Percentiles rank a stretch among this genome's conserved stretches.
Conservation (phyloP, 2,329 filamentous ascomycete genomes). For the Zasmidium citrigriseum region DNA sequence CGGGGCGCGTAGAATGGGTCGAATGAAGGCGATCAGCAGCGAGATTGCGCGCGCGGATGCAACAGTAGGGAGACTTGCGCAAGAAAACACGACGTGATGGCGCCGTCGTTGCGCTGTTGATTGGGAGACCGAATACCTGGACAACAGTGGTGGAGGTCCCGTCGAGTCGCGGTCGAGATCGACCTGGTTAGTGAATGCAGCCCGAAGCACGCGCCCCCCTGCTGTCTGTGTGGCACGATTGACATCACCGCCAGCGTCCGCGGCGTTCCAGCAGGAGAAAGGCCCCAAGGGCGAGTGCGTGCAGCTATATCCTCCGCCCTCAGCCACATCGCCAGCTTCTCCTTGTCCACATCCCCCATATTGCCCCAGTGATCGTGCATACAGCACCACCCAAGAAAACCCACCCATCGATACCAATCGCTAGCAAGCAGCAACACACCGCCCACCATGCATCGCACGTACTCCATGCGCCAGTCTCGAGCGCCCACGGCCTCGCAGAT, state of each 20-base stretch:
- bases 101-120: too few relatives aligned
- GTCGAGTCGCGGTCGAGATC: background rate
- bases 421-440: background rate
- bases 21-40: background rate
- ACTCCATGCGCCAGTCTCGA: constrained; percentile 97
- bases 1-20: background rate
- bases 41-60: background rate
- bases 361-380: too few relatives aligned
- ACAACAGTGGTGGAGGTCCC: background rate
- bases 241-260: background rate
- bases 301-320: constrained; percentile 3
- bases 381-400: background rate
- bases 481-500: constrained; percentile 90
- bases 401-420: background rate
- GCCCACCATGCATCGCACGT: constrained; percentile 87
- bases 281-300: background rate
- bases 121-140: background rate
- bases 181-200: background rate
- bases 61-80: too few relatives aligned
- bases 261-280: constrained; percentile 1
- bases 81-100: too few relatives aligned
- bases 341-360: background rate
- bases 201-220: background rate
- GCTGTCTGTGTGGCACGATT: background rate
- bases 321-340: constrained; percentile 1